Evolutionary conservation across 2,329 filamentous ascomycete genomes (phyloP).

Genomic region (Myriosclerotinia curreyana): DNA sequence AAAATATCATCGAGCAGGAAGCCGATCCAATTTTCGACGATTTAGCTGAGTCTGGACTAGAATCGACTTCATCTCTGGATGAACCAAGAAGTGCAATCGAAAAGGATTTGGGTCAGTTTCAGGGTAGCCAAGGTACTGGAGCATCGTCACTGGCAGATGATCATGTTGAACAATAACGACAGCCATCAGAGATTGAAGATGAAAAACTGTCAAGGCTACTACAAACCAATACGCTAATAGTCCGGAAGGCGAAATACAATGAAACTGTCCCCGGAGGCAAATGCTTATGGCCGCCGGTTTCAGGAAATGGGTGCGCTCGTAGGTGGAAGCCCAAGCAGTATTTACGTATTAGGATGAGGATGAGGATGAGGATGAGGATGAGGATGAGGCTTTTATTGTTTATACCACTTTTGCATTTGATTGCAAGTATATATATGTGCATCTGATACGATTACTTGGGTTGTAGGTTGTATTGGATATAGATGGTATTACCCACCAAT

Average conservation of each 20-base stretch:
- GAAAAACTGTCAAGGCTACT: not conserved
- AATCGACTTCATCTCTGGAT: not conserved
- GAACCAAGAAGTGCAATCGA: not conserved
- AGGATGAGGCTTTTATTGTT: not conserved
- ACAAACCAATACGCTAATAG: not conserved
- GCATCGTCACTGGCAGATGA: not conserved
- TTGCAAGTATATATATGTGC: not conserved
- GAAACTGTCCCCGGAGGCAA: not conserved
- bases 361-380: not conserved
- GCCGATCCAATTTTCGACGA: not conserved
- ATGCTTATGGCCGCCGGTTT: not conserved
- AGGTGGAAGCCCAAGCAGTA: not conserved
- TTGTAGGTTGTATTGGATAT: not conserved
- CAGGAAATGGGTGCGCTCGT: not conserved
- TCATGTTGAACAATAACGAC: not conserved
- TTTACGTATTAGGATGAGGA: not conserved
- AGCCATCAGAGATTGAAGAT: not conserved
- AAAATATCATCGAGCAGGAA: conserved; percentile 4
- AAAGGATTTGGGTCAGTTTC: not conserved
- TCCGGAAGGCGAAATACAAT: not conserved
- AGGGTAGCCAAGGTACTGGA: not conserved
- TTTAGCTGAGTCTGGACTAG: not conserved
- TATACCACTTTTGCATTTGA: conserved; percentile 1
- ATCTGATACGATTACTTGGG: not conserved
- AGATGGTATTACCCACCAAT: not conserved